A percentile compares a stretch with the other conserved stretches of the same genome.
Conservation (phyloP, 305 asterid genomes). For the Fraxinus latifolia region DNA sequence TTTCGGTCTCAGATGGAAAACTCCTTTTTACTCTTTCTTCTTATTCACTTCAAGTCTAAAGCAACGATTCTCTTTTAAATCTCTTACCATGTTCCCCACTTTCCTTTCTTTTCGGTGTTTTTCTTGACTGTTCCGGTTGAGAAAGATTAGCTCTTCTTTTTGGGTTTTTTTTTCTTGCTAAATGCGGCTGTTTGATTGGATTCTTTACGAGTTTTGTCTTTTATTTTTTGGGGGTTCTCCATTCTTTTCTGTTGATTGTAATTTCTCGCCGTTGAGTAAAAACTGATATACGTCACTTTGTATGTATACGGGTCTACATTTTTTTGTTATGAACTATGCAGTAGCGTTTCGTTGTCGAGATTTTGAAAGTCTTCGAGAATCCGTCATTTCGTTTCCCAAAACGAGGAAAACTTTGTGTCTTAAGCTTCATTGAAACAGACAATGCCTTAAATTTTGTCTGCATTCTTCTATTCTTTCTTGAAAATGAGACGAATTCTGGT, state of each 20-base stretch:
- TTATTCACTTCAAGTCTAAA: background rate
- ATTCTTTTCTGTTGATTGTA: conserved; percentile 5
- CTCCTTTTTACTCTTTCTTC: background rate
- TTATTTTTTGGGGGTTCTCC: conserved; percentile 12
- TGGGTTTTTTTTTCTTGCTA: conserved; percentile 1
- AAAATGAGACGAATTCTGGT: conserved; percentile 11
- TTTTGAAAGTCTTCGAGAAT: background rate
- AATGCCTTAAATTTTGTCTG: conserved; percentile 27
- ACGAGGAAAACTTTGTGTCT: background rate
- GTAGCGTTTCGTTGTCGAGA: background rate
- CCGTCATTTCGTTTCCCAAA: background rate
- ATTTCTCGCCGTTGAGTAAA: conserved; percentile 27
- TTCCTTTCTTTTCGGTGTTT: background rate
- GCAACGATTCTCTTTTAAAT: conserved; percentile 6
- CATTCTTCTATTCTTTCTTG: background rate
- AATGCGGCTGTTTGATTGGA: conserved; percentile 24
- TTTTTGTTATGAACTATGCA: background rate
- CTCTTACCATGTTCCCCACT: background rate
- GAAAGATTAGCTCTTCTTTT: background rate
- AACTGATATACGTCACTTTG: background rate
- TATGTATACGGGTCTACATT: background rate
- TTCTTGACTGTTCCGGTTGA: background rate
- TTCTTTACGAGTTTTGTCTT: background rate
- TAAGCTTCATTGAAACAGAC: conserved; percentile 22
- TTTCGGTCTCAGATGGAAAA: conserved; percentile 23